Conservation (phyloP, 306 rosid species). For the Acacia confusa region DNA sequence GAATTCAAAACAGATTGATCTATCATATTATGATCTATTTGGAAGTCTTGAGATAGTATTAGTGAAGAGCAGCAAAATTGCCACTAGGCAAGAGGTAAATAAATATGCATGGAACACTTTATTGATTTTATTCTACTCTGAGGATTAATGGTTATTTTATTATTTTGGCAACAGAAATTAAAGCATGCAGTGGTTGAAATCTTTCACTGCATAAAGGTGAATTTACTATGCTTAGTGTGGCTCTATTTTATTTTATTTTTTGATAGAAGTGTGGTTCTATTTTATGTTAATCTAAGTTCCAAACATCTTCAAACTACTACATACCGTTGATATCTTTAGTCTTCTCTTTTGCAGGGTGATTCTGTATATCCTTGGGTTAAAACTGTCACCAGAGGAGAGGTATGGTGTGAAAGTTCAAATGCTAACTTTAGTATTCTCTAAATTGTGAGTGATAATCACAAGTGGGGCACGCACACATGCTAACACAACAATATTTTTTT, state of each 20-base stretch:
- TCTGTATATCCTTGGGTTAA: slow-evolving; percentile 68
- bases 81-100: slow-evolving; percentile 74
- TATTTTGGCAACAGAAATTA: slow-evolving; percentile 54
- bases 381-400: slow-evolving; percentile 60
- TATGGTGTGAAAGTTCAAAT: slow-evolving; percentile 28
- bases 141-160: slow-evolving; percentile 11
- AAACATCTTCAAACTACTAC: slow-evolving; percentile 18
- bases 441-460: background rate
- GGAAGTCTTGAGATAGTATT: slow-evolving; percentile 83
- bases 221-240: slow-evolving; percentile 2
- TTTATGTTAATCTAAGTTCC: background rate
- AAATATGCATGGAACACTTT: slow-evolving; percentile 12
- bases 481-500: background rate
- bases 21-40: slow-evolving; percentile 75
- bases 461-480: background rate
- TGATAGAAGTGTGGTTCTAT: background rate
- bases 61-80: slow-evolving; percentile 56
- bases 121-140: slow-evolving; percentile 3
- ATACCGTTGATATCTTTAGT: slow-evolving; percentile 1
- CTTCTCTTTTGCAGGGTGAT: slow-evolving; percentile 50
- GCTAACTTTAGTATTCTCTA: background rate
- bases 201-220: slow-evolving; percentile 72
- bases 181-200: slow-evolving; percentile 71
- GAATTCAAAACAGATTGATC: slow-evolving; percentile 67
- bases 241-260: background rate